phyloP scores from a whole-genome alignment of 495 filamentous ascomycete species.

The Penicillium ucsense region DNA sequence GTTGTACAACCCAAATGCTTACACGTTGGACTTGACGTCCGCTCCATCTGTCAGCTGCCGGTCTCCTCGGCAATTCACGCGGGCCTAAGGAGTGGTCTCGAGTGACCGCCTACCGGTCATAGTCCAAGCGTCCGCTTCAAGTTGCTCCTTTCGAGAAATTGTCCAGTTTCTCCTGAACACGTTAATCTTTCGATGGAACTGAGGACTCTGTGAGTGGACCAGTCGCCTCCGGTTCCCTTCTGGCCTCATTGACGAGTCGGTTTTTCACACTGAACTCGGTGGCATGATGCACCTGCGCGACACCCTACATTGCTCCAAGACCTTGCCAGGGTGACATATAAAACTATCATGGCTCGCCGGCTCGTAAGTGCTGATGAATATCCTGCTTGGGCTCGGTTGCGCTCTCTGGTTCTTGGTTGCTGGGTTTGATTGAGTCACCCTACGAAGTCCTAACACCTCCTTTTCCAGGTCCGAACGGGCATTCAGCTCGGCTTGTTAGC shows the following conservation, averaged over 20 bases:
- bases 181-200: slow-evolving; percentile 3
- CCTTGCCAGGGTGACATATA: slow-evolving; percentile 27
- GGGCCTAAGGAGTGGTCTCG: slow-evolving; percentile 6
- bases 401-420: no score
- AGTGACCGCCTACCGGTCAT: slow-evolving; percentile 13
- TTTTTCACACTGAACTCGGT: neutral
- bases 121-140: slow-evolving; percentile 12
- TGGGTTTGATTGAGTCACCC: no score
- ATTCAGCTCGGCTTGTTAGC: slow-evolving; percentile 66
- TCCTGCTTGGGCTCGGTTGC: no score
- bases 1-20: no score
- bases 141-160: slow-evolving; percentile 11
- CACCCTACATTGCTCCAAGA: slow-evolving; percentile 15
- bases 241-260: slow-evolving; percentile 1
- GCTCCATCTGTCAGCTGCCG: no score
- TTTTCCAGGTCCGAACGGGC: slow-evolving; percentile 58
- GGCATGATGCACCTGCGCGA: slow-evolving; percentile 19
- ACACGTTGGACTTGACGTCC: no score
- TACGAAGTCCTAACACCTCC: no score
- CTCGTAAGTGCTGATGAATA: slow-evolving; percentile 19
- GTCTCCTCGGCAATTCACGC: neutral
- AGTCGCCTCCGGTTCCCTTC: slow-evolving; percentile 20
- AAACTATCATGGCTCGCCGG: slow-evolving; percentile 37
- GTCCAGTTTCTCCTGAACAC: neutral
- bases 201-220: slow-evolving; percentile 15